These are phyloP conservation scores for Luvunga scandens DNA, from an alignment of 345 rosid species.

Conservation along the genomic window DNA sequence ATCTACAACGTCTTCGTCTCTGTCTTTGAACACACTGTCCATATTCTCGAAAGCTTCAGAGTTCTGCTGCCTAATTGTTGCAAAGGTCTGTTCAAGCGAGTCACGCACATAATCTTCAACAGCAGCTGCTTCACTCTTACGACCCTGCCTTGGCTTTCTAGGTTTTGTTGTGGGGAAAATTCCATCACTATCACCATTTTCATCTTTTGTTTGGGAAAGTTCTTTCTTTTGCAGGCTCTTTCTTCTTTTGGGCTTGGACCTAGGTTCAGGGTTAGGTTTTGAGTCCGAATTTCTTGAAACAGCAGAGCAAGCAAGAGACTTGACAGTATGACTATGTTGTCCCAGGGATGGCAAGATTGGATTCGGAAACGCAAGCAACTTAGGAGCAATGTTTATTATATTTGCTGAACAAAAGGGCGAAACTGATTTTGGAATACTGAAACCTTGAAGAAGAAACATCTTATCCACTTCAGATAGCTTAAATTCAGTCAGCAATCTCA, in stretches of 20 bases:
- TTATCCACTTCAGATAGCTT: conserved; percentile 8
- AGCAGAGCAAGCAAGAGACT: conserved; percentile 30
- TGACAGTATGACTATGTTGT: conserved; percentile 6
- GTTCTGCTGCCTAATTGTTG: conserved; percentile 52
- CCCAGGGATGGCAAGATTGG: neutral
- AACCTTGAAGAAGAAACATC: conserved; percentile 35
- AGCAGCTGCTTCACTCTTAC: conserved; percentile 74
- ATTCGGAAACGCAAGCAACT: neutral
- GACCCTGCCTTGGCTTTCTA: conserved; percentile 64
- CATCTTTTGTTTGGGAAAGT: conserved; percentile 21
- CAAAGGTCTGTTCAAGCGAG: conserved; percentile 63
- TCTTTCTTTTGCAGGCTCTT: conserved; percentile 16
- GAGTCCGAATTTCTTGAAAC: conserved; percentile 42
- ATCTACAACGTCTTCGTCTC: conserved; percentile 28
- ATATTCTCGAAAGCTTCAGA: conserved; percentile 50
- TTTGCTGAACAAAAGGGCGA: conserved; percentile 15
- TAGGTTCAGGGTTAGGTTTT: conserved; percentile 34
- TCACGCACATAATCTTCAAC: conserved; percentile 79
- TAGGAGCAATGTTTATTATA: neutral
- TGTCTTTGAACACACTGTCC: conserved; percentile 49
- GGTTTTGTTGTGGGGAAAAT: conserved; percentile 45
- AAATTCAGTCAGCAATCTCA: neutral
- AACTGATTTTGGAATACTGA: conserved; percentile 23
- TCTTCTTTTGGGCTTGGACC: conserved; percentile 24
- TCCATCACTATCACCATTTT: conserved; percentile 14